These are phyloP conservation scores for Boletus speciosus DNA, from an alignment of 768 basidiomycete species.

Conservation along the genomic window DNA sequence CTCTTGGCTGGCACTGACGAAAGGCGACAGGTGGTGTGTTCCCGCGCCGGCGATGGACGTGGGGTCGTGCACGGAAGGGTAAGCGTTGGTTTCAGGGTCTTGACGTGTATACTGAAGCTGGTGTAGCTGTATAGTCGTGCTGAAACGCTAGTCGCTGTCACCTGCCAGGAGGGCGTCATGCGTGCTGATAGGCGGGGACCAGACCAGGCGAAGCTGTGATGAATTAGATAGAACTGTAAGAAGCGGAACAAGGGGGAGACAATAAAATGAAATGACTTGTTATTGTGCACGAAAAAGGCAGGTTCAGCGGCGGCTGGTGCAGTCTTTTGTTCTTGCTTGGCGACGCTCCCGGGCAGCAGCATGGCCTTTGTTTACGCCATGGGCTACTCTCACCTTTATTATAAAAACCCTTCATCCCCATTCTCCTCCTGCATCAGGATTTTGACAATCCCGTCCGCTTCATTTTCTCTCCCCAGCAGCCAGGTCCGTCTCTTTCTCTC, in stretches of 20 bases:
- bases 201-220: conserved; percentile 24
- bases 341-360: conserved; percentile 21
- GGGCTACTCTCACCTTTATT: conserved; percentile 6
- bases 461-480: conserved; percentile 20
- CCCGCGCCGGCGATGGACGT: conserved; percentile 61
- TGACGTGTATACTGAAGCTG: conserved; percentile 6
- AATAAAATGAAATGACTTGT: conserved; percentile 18
- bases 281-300: conserved; percentile 34
- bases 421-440: conserved; percentile 24
- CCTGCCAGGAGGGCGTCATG: conserved; percentile 77
- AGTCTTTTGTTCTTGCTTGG: conserved; percentile 34
- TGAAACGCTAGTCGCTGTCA: conserved; percentile 69
- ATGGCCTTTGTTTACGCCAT: conserved; percentile 7
- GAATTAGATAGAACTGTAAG: conserved; percentile 11
- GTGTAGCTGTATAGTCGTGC: conserved; percentile 63
- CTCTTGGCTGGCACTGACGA: neutral
- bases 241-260: conserved; percentile 20
- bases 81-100: conserved; percentile 23
- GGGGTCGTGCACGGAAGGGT: conserved; percentile 71
- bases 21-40: conserved; percentile 53
- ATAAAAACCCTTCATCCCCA: conserved; percentile 21
- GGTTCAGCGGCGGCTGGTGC: conserved; percentile 1
- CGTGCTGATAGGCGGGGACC: conserved; percentile 53
- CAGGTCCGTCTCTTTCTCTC: conserved; percentile 20
- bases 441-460: conserved; percentile 34